Evolutionary conservation across 2,329 filamentous ascomycete species (phyloP), one percentile per base, ranked within the genome.

Genomic region (Pseudogymnoascus sp.): DNA sequence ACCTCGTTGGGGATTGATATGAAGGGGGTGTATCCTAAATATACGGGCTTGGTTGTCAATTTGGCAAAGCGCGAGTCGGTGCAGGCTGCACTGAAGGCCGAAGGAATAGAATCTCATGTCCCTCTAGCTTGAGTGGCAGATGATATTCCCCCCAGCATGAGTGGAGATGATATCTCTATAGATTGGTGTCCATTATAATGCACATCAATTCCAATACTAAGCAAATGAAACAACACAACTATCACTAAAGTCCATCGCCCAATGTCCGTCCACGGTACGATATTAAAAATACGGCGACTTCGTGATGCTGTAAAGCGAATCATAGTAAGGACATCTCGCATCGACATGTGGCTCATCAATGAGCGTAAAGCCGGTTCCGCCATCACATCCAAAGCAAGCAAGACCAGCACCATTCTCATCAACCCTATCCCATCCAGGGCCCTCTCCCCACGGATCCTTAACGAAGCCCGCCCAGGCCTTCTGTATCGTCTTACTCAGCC

Each of bases 391-490:
- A 53, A 53, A 53, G 12, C 46, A 53, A 2, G 46, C 46, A 31
- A 53, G 23, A 5, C 12, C 12, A n/a, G 8, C 16, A 14, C 46
- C 46, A 31, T 31, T 53, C 14, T 31, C n/a, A 10, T 53, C 56
- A 14, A 60, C 31, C 6, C 36, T 60, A 10, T 60, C 36, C 71
- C 66, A 74, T 31, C 66, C 68, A 1, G 70, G 69, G 1, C 73
- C 73, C 8, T 42, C 38, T 1, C 25, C 46, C 46, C 46, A 53
- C 3, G 70, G 70, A 53, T 71, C 56, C 62, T 69, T 71, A 4
- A 69, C 70, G 61, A 72, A 73, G 23, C 65, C 65, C 8, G 69
- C 71, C 69, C 70, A 72, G 1, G 68, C 68, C 14, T 64, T 67
- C 23, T 73, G 71, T 61, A 73, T 69, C 12, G 64, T 63, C 4